A percentile compares a stretch with the other conserved stretches of the same genome.
Evolutionary conservation across 371 early-diverging fungal genomes (phyloP).

Genomic region (Lichtheimia ramosa): DNA sequence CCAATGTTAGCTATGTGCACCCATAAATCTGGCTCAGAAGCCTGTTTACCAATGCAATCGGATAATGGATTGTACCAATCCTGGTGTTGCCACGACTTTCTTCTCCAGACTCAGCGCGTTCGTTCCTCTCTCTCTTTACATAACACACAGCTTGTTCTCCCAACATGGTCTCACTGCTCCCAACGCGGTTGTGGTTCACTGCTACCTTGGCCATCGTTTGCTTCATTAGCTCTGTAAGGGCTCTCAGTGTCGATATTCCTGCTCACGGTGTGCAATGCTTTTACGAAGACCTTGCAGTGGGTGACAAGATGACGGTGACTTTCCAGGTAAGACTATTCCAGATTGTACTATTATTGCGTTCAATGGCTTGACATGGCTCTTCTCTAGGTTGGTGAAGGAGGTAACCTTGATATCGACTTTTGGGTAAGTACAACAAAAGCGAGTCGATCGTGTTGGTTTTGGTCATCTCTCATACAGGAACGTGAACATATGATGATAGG

Average conservation of each 20-base stretch:
- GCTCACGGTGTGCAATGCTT: slow-evolving; percentile 60
- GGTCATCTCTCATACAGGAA: too few relatives aligned
- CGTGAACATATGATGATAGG: slow-evolving; percentile 27
- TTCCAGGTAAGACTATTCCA: slow-evolving; percentile 49
- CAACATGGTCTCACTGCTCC: too few relatives aligned
- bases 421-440: slow-evolving; percentile 47
- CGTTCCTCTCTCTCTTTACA: too few relatives aligned
- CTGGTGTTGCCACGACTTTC: too few relatives aligned
- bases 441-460: too few relatives aligned
- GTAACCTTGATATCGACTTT: slow-evolving; percentile 71
- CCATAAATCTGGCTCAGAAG: too few relatives aligned
- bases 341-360: neutral
- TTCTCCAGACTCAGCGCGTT: too few relatives aligned
- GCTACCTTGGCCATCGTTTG: slow-evolving; percentile 5
- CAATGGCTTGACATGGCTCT: neutral
- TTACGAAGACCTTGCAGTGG: slow-evolving; percentile 56
- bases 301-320: slow-evolving; percentile 63
- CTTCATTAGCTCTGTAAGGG: neutral
- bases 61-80: too few relatives aligned
- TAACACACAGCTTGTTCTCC: too few relatives aligned
- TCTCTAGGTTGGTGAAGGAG: slow-evolving; percentile 66
- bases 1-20: too few relatives aligned
- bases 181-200: slow-evolving; percentile 2
- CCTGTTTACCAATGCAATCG: neutral
- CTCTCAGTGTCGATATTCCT: slow-evolving; percentile 45